These are phyloP conservation scores for Leptomonas seymouri DNA, from an alignment of 208 protist species.

Conservation along the genomic window DNA sequence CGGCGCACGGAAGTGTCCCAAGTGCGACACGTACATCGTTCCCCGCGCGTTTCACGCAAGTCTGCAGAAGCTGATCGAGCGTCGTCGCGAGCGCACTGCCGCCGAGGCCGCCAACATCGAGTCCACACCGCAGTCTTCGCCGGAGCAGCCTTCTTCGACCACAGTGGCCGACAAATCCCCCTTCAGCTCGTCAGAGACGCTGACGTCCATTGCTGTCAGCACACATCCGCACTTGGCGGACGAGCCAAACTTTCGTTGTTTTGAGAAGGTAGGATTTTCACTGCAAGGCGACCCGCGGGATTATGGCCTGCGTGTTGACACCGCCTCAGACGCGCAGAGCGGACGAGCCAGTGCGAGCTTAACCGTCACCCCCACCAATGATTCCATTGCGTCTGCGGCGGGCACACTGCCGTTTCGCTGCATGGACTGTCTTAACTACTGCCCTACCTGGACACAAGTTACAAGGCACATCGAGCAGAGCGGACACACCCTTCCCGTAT, in stretches of 20 bases:
- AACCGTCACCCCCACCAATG: not conserved
- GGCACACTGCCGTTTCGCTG: slow-evolving; percentile 44
- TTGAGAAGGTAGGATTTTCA: slow-evolving; percentile 34
- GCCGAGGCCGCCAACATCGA: not conserved
- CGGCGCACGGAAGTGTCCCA: slow-evolving; percentile 33
- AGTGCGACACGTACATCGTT: slow-evolving; percentile 46
- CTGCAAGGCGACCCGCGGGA: slow-evolving; percentile 17
- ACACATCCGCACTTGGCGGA: slow-evolving; percentile 20
- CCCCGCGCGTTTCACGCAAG: slow-evolving; percentile 36
- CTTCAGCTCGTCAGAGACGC: not conserved
- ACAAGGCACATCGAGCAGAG: slow-evolving; percentile 66
- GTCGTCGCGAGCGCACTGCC: slow-evolving; percentile 3
- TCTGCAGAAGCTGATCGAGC: slow-evolving; percentile 38
- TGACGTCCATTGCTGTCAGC: slow-evolving; percentile 23
- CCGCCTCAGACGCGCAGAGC: not conserved
- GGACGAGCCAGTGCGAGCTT: not conserved
- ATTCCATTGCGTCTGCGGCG: not conserved
- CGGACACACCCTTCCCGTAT: slow-evolving; percentile 58
- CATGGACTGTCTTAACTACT: slow-evolving; percentile 59
- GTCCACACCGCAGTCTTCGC: not conserved
- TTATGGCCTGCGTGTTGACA: slow-evolving; percentile 18
- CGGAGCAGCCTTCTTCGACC: not conserved
- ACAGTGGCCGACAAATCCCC: not conserved
- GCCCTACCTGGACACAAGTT: slow-evolving; percentile 71
- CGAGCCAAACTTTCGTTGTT: slow-evolving; percentile 26